These are phyloP conservation scores for Syzygium grande DNA, from an alignment of 345 rosid species.

Conservation along the genomic window DNA sequence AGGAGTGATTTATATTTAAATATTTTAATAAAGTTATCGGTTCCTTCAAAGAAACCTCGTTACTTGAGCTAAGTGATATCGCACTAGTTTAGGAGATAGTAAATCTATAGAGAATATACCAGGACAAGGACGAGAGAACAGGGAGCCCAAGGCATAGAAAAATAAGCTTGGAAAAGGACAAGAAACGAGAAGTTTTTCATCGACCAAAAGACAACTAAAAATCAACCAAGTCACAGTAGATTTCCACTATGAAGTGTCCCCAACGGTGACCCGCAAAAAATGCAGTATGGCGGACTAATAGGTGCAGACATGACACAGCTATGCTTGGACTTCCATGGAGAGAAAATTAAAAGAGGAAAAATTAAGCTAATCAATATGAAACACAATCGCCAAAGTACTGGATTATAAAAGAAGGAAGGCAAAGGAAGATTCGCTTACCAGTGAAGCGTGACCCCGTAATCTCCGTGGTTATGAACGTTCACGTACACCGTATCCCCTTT, in stretches of 20 bases:
- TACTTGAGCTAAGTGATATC: background rate
- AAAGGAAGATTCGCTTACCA: constrained; percentile 8
- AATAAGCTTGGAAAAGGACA: background rate
- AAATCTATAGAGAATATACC: background rate
- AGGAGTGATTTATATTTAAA: background rate
- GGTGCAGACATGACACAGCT: background rate
- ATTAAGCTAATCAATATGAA: background rate
- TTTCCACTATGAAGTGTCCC: background rate
- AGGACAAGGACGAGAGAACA: background rate
- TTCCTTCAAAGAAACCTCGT: background rate
- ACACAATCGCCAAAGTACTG: background rate
- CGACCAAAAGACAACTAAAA: background rate
- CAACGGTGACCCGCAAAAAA: background rate
- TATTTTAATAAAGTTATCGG: background rate
- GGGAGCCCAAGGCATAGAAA: background rate
- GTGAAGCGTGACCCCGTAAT: constrained; percentile 22
- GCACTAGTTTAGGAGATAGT: background rate
- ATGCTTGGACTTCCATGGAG: background rate
- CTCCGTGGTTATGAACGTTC: constrained; percentile 18
- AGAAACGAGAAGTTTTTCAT: background rate
- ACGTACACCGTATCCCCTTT: constrained; percentile 22
- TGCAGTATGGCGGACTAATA: background rate
- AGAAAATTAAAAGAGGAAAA: background rate
- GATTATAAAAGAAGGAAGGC: background rate
- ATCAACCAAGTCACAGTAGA: background rate